Evolutionary conservation across 257 asterid species (phyloP).

Genomic region (Przewalskia tangutica): DNA sequence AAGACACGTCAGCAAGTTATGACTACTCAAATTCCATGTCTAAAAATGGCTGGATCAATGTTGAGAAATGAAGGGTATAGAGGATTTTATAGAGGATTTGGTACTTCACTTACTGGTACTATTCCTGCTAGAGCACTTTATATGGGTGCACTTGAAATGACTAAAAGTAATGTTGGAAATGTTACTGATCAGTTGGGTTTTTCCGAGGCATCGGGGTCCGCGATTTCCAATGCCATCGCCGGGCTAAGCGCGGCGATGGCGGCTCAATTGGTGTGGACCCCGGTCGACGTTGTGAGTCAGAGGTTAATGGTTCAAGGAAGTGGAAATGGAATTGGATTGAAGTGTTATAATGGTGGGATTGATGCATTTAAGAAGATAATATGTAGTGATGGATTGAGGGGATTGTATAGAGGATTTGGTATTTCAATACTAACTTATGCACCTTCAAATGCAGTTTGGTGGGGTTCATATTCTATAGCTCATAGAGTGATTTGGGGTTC

Average conservation of each 20-base stretch:
- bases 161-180: constrained; percentile 75
- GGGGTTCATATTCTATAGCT: constrained; percentile 85
- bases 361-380: constrained; percentile 79
- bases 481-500: constrained; percentile 63
- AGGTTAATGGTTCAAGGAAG: constrained; percentile 90
- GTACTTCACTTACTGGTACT: constrained; percentile 85
- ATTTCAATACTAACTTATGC: constrained; percentile 89
- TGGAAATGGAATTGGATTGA: constrained; percentile 33
- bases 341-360: constrained; percentile 68
- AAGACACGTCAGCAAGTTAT: constrained; percentile 87
- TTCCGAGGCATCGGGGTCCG: constrained; percentile 63
- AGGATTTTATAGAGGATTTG: constrained; percentile 87
- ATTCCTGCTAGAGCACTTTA: constrained; percentile 95
- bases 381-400: constrained; percentile 53
- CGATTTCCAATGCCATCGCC: constrained; percentile 88
- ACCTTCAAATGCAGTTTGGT: constrained; percentile 98
- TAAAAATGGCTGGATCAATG: constrained; percentile 66
- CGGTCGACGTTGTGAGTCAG: constrained; percentile 93
- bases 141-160: constrained; percentile 92
- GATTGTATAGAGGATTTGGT: constrained; percentile 92
- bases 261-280: constrained; percentile 97
- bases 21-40: constrained; percentile 38
- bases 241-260: constrained; percentile 95
- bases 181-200: constrained; percentile 52
- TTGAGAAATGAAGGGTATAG: constrained; percentile 51